A percentile compares a stretch with the other conserved stretches of the same genome.
Conservation (phyloP, 106 monocot species). For the Dendrobium catenatum region DNA sequence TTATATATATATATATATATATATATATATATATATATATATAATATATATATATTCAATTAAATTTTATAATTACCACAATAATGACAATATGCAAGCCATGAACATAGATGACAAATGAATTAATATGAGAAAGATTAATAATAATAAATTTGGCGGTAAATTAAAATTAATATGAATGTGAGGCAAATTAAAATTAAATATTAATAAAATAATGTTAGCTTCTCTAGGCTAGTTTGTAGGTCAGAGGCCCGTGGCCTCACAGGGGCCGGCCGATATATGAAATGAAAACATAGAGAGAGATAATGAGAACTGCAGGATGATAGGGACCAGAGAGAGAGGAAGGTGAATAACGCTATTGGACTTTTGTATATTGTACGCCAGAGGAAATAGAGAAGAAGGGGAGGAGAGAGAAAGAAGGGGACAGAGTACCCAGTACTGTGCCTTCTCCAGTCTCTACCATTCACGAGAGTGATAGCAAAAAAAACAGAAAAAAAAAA, state of each 20-base stretch:
- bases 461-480: background rate
- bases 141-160: too few relatives aligned
- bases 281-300: background rate
- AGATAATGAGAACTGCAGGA: background rate
- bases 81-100: too few relatives aligned
- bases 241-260: background rate
- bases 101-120: too few relatives aligned
- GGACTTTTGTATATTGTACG: constrained; percentile 6
- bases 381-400: background rate
- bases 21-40: too few relatives aligned
- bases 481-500: background rate
- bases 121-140: too few relatives aligned
- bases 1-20: too few relatives aligned
- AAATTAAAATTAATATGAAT: too few relatives aligned
- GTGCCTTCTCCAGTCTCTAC: constrained; percentile 3
- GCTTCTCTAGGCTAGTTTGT: too few relatives aligned
- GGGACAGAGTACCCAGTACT: background rate
- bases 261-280: background rate
- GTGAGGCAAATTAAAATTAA: too few relatives aligned
- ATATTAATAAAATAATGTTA: too few relatives aligned
- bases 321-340: background rate
- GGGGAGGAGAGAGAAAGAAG: constrained; percentile 1
- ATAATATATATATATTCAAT: too few relatives aligned
- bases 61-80: too few relatives aligned
- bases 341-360: constrained; percentile 2